Base-by-base conservation (phyloP, 192 early-diverging fungal genomes). In the Coemansia biformis region DNA sequence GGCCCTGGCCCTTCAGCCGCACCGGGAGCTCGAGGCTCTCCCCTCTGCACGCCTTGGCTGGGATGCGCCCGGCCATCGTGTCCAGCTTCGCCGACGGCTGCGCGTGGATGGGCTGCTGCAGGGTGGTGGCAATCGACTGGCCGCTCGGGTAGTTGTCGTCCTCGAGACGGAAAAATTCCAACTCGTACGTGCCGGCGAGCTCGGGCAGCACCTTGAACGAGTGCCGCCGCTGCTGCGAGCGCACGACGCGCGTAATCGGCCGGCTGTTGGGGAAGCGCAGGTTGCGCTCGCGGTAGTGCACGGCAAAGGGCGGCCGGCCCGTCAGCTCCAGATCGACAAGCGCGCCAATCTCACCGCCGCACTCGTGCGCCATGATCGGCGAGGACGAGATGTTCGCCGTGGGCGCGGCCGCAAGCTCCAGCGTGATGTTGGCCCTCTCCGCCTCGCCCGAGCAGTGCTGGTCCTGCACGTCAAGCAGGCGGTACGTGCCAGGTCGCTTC, bases 1-100 rank as follows among this genome's bases (percentile, higher is more conserved):
- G 78, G 1, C 51, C 75, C 29, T 72, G 57, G 19, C 81, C 83
- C 32, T 72, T 53, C 40, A 85, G 62, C 3, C 43, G 36, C 43
- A 85, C 61, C 2, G 71, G 74, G 5, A 82, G 48, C 33, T 51
- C 46, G 4, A 61, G 41, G 1, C 38, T 37, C 17, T 75, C 54
- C 42, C 54, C 72, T 31, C 43, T 35, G 43, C 72, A 75, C 6
- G 54, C 48, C 1, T 30, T 28, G 1, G 46, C 10, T 0, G 59
- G 45, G 13, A 57, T 28, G 22, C 35, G 43, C 11, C 55, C 55
- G 18, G 18, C 32, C 7, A 47, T 22, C 12, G 51, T 42, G 29
- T 67, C 57, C 8, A 67, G 48, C 18, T 44, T 52, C 5, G 66
- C 72, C 16, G 59, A 60, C 11, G 72, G 65, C 53, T 67, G 72